Evolutionary conservation across 2,329 filamentous ascomycete species (phyloP).

Genomic region (Exophiala dermatitidis): DNA sequence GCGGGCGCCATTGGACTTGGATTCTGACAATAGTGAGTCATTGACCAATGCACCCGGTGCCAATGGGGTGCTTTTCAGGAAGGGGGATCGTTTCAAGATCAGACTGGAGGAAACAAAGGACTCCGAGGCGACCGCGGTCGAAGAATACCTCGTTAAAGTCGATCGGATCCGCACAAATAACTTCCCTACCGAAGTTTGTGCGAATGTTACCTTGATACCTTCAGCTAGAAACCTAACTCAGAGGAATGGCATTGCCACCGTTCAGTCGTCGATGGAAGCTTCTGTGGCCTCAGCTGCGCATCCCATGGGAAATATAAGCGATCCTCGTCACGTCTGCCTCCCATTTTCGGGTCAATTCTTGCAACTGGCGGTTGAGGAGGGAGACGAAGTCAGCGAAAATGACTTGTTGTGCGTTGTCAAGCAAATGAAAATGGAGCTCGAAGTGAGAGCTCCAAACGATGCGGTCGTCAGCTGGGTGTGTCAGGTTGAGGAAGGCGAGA

Average conservation of each 20-base stretch:
- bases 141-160: slow-evolving; percentile 46
- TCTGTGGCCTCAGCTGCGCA: slow-evolving; percentile 37
- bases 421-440: slow-evolving; percentile 64
- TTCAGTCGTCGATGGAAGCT: slow-evolving; percentile 37
- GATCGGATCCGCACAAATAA: slow-evolving; percentile 52
- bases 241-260: slow-evolving; percentile 20
- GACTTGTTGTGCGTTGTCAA: slow-evolving; percentile 52
- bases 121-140: slow-evolving; percentile 11
- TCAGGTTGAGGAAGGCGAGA: slow-evolving; percentile 33
- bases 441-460: slow-evolving; percentile 46
- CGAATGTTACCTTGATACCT: too few species aligned
- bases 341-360: slow-evolving; percentile 54
- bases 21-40: neutral
- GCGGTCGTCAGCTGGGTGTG: slow-evolving; percentile 46
- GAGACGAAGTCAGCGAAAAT: slow-evolving; percentile 43
- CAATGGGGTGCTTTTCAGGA: slow-evolving; percentile 41
- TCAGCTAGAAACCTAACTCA: neutral
- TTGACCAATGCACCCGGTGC: neutral
- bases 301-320: slow-evolving; percentile 42
- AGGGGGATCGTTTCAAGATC: slow-evolving; percentile 45
- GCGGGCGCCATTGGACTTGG: too few species aligned
- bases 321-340: slow-evolving; percentile 49
- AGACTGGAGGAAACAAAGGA: slow-evolving; percentile 45
- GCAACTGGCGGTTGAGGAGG: slow-evolving; percentile 50
- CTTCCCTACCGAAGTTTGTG: slow-evolving; percentile 42